A percentile compares a stretch with the other conserved stretches of the same genome.
Conservation (phyloP, 306 rosid species). For the Cucurbita moschata region DNA sequence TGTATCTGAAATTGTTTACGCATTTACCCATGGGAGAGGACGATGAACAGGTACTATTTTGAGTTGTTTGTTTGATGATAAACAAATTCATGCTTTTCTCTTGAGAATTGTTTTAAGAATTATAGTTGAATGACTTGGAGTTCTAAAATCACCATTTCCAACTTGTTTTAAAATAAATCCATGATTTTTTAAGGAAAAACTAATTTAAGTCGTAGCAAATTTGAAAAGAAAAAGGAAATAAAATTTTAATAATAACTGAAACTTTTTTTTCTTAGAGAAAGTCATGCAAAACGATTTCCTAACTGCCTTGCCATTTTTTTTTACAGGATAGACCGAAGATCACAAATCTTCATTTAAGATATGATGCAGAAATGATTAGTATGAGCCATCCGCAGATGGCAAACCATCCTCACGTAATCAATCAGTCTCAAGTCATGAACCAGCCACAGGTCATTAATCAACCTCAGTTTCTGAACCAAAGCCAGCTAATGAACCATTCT, state of each 20-base stretch:
- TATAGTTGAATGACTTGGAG: not conserved
- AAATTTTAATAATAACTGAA: too few relatives aligned
- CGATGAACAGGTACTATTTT: not conserved
- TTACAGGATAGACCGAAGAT: not conserved
- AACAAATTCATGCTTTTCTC: not conserved
- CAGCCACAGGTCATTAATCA: slow-evolving; percentile 18
- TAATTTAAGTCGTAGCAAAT: not conserved
- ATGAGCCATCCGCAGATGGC: slow-evolving; percentile 13
- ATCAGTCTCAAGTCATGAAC: not conserved
- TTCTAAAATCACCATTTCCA: not conserved
- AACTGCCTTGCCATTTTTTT: not conserved
- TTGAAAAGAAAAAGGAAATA: not conserved
- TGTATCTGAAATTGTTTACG: not conserved
- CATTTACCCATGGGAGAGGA: not conserved
- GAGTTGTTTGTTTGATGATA: not conserved
- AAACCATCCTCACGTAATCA: not conserved
- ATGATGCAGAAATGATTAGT: slow-evolving; percentile 16
- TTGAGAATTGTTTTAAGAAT: not conserved
- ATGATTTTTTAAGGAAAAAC: not conserved
- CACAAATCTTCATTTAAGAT: slow-evolving; percentile 8
- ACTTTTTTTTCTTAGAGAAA: not conserved
- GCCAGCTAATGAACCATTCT: slow-evolving; percentile 16
- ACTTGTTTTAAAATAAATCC: not conserved
- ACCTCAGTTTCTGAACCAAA: slow-evolving; percentile 12
- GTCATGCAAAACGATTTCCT: not conserved